phyloP scores from a whole-genome alignment of 495 filamentous ascomycete species.

The Aspergillus affinis region DNA sequence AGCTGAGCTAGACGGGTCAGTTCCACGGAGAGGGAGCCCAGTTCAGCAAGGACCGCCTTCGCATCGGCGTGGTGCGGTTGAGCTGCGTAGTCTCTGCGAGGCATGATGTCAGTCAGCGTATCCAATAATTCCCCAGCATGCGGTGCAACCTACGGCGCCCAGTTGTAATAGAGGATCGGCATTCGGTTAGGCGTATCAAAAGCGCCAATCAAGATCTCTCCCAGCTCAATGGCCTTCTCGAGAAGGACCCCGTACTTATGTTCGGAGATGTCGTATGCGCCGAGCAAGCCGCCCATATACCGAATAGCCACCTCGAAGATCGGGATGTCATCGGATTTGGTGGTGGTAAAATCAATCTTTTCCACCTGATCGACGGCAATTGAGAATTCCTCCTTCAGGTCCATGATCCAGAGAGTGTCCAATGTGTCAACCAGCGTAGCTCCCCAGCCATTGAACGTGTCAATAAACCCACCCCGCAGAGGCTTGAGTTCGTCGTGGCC shows the following conservation, averaged over 20 bases:
- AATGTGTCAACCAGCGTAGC: slow-evolving; percentile 92
- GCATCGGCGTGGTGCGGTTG: slow-evolving; percentile 65
- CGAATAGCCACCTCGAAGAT: slow-evolving; percentile 87
- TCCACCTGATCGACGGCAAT: slow-evolving; percentile 75
- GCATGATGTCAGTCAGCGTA: slow-evolving; percentile 13
- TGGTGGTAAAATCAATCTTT: slow-evolving; percentile 87
- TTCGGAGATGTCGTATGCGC: slow-evolving; percentile 77
- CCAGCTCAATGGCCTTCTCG: slow-evolving; percentile 85
- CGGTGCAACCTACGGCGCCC: slow-evolving; percentile 62
- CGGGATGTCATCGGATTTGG: slow-evolving; percentile 61
- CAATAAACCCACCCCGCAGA: slow-evolving; percentile 53
- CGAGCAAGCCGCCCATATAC: slow-evolving; percentile 79
- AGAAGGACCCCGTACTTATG: slow-evolving; percentile 68
- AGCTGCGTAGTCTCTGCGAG: slow-evolving; percentile 51
- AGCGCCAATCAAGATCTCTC: slow-evolving; percentile 81
- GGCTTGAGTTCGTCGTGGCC: slow-evolving; percentile 76
- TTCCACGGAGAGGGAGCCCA: slow-evolving; percentile 90
- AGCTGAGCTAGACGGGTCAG: slow-evolving; percentile 93
- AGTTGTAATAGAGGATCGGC: slow-evolving; percentile 84
- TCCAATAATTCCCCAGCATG: background rate
- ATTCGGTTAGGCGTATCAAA: slow-evolving; percentile 98
- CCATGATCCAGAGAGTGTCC: slow-evolving; percentile 97
- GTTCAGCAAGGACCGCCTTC: slow-evolving; percentile 71
- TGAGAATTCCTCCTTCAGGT: slow-evolving; percentile 82
- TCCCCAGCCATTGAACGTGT: slow-evolving; percentile 94